Evolutionary conservation across 148 eudicot species (phyloP).

Genomic region (Camellia japonica): DNA sequence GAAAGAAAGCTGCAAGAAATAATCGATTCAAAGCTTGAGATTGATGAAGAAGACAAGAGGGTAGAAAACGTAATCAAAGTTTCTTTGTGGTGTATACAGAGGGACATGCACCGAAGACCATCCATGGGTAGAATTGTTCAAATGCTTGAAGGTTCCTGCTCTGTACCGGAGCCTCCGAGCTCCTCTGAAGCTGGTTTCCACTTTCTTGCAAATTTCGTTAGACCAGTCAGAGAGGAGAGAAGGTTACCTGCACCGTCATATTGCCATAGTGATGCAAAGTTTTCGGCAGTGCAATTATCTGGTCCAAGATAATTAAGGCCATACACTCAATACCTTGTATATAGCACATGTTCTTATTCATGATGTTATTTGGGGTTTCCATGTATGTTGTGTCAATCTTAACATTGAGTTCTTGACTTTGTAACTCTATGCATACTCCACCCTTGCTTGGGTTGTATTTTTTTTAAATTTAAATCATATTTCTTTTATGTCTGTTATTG

Average conservation of each 20-base stretch:
- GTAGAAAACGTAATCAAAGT: not conserved
- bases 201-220: not conserved
- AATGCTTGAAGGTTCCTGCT: conserved; percentile 8
- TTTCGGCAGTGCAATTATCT: not conserved
- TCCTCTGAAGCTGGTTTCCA: not conserved
- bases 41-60: not conserved
- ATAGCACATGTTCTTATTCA: not conserved
- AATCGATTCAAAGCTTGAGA: not conserved
- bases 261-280: not conserved
- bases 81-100: not conserved
- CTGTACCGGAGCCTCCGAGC: not conserved
- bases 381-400: not conserved
- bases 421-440: too few species aligned
- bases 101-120: not conserved
- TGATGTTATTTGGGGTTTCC: not conserved
- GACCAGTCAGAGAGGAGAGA: not conserved
- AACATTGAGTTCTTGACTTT: not conserved
- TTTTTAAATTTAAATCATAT: too few species aligned
- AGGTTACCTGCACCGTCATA: not conserved
- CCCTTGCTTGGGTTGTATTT: too few species aligned
- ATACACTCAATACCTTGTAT: not conserved
- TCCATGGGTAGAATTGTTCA: conserved; percentile 2
- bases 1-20: not conserved
- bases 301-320: not conserved
- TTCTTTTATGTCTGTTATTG: too few species aligned